Evolutionary conservation across 805 yeast species (phyloP).

Genomic region (Starmera amethionina): DNA sequence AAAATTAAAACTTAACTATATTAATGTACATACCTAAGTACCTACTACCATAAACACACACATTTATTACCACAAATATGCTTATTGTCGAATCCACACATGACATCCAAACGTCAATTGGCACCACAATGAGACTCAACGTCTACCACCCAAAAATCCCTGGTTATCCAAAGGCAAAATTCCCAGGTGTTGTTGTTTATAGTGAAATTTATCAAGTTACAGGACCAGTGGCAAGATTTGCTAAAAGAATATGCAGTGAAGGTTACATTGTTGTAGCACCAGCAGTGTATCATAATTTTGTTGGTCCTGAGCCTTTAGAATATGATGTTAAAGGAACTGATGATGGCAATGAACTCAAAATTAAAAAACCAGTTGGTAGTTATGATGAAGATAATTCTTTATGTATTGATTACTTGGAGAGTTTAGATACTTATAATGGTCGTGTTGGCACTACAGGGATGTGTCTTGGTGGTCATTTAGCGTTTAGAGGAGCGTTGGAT

Average conservation of each 20-base stretch:
- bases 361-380: conserved; percentile 55
- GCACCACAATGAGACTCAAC: conserved; percentile 57
- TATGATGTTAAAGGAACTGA: conserved; percentile 73
- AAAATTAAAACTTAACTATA: no score
- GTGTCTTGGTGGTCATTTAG: conserved; percentile 82
- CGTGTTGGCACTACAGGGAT: conserved; percentile 76
- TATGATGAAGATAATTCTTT: conserved; percentile 68
- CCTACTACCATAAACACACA: not conserved
- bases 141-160: conserved; percentile 59
- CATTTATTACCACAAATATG: conserved; percentile 34
- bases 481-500: conserved; percentile 63
- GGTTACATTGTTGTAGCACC: conserved; percentile 78
- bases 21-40: no score
- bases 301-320: conserved; percentile 49
- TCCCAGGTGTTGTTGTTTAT: conserved; percentile 73
- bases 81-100: conserved; percentile 54
- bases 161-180: conserved; percentile 68
- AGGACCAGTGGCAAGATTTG: conserved; percentile 75
- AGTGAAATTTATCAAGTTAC: conserved; percentile 77
- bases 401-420: conserved; percentile 50
- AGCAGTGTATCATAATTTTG: conserved; percentile 69
- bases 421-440: conserved; percentile 58
- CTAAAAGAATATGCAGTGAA: conserved; percentile 68
- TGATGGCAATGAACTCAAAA: conserved; percentile 57
- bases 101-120: conserved; percentile 58